These are phyloP conservation scores for Suhomyces choctaworum DNA, from an alignment of 1,139 yeast species.

Conservation along the genomic window DNA sequence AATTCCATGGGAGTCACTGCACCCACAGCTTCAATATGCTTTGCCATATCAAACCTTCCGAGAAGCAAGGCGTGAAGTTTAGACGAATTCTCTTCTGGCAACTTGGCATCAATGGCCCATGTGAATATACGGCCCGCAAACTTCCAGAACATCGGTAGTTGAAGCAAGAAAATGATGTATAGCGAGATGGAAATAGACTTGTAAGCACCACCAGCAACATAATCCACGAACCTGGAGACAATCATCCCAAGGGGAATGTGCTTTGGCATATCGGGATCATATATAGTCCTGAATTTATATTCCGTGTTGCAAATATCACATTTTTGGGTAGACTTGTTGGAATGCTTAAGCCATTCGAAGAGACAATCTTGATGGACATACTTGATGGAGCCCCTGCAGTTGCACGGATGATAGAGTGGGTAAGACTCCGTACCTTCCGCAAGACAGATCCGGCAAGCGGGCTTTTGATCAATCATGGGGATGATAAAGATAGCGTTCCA, in stretches of 20 bases:
- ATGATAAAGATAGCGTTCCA: background rate
- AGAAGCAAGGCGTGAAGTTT: constrained; percentile 45
- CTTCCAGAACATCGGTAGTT: constrained; percentile 61
- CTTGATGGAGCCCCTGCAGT: constrained; percentile 89
- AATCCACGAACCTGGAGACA: constrained; percentile 37
- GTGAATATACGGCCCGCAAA: constrained; percentile 52
- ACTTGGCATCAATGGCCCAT: constrained; percentile 53
- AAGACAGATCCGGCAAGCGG: constrained; percentile 87
- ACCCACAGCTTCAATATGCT: constrained; percentile 3
- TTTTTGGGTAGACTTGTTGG: constrained; percentile 57
- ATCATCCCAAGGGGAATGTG: constrained; percentile 56
- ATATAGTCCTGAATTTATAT: constrained; percentile 71
- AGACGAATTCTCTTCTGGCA: constrained; percentile 40
- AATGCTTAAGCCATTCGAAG: constrained; percentile 78
- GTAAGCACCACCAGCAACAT: constrained; percentile 26
- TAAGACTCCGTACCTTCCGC: constrained; percentile 81
- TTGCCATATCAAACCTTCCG: constrained; percentile 39
- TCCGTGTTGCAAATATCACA: constrained; percentile 91
- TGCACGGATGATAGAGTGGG: constrained; percentile 90
- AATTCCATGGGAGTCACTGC: constrained; percentile 1
- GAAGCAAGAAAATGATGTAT: constrained; percentile 42
- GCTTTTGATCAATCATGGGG: constrained; percentile 14
- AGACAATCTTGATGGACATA: constrained; percentile 92
- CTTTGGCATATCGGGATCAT: constrained; percentile 69
- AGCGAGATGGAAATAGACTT: constrained; percentile 32